Percentiles rank a stretch among this genome's conserved stretches.
Conservation (phyloP, 2,329 filamentous ascomycete species). For the Rhynchosporium graminicola region DNA sequence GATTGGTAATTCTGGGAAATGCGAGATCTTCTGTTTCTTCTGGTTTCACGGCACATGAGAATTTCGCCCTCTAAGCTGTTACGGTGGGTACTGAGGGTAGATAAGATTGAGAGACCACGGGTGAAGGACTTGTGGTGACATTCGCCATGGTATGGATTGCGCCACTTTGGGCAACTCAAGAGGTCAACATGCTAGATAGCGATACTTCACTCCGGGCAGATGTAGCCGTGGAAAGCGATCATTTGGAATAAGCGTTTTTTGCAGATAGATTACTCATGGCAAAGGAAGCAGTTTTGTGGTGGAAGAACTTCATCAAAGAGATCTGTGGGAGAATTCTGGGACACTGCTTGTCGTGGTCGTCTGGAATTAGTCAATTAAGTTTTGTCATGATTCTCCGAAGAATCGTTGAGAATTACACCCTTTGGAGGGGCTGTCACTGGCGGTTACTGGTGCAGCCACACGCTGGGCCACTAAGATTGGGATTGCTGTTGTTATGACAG, state of each 20-base stretch:
- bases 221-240: neutral
- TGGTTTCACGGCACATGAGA: slow-evolving; percentile 15
- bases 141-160: neutral
- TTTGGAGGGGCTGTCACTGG: neutral
- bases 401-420: neutral
- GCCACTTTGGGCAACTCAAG: too few relatives aligned
- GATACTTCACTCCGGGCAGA: too few relatives aligned
- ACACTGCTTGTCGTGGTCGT: neutral
- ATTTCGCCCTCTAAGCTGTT: slow-evolving; percentile 2
- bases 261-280: neutral
- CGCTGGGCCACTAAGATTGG: neutral
- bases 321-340: neutral
- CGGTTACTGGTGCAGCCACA: neutral
- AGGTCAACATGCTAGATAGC: too few relatives aligned
- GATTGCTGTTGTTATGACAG: neutral
- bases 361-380: neutral
- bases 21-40: neutral
- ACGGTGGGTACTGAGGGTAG: neutral
- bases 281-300: neutral
- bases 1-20: slow-evolving; percentile 20
- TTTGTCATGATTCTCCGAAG: neutral
- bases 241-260: neutral
- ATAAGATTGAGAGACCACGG: neutral
- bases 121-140: neutral
- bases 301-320: neutral